Evolutionary conservation across 1,284 basidiomycete genomes (phyloP), one percentile per base, ranked within the genome.

Genomic region (Coniophora puteana): DNA sequence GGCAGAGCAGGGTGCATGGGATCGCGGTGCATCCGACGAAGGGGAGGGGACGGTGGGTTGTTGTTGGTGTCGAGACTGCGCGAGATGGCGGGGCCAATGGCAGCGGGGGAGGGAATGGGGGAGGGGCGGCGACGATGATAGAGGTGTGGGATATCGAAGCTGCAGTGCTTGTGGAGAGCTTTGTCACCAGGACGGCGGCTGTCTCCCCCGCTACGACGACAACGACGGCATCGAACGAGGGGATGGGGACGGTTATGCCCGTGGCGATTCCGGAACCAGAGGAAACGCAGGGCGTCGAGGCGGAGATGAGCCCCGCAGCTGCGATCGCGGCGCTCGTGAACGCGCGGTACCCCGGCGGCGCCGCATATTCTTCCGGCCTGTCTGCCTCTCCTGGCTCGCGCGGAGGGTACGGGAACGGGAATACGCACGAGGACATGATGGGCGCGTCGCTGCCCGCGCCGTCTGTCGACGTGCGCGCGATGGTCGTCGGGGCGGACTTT

Each of bases 1-100:
- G 66, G 36, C 67, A 69, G 11, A 72, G 69, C 3, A 71, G 78
- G 13, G 76, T 92, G 18, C 74, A 88, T 46, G 79, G 89, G 52
- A 82, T 84, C 49, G 74, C 71, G 5, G 68, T 93, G 0, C 93
- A 97, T 56, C 93, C 93, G 0, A 80, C 83, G 1, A 89, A 84
- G 51, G 92, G 92, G 3, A 77, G 86, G 47, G 91, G 91, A 0
- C 82, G 86, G 34, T 96, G 91, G 90, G 72, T 97, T 20, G 80
- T 95, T 62, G 87, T 95, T 20, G 80, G 92, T 0, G 66, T 83
- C 8, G 88, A 89, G 48, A 65, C 70, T 1, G 67, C 68, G 29
- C 71, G 68, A 47, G n/a, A n/a, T n/a, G n/a, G n/a, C n/a, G n/a
- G n/a, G n/a, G n/a, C n/a, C n/a, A n/a, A n/a, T n/a, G n/a, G n/a